Percentiles rank a stretch among this genome's conserved stretches.
Conservation (phyloP, 441 rosid species). For the Syzygium syzygioides region DNA sequence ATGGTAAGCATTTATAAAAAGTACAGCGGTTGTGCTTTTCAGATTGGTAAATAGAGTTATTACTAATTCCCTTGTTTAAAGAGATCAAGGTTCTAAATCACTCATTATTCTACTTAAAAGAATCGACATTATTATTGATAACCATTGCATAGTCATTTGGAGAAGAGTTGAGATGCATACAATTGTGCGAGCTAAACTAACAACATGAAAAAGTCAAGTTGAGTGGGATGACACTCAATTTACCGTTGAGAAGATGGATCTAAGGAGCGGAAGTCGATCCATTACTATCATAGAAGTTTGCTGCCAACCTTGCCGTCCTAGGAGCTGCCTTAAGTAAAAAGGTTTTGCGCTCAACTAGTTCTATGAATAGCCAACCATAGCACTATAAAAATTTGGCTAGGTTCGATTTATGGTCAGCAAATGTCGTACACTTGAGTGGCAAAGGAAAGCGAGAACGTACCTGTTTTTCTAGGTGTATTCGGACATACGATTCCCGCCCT, state of each 20-base stretch:
- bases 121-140: not conserved
- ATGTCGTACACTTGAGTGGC: not conserved
- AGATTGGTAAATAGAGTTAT: too few species aligned
- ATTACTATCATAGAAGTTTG: not conserved
- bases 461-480: not conserved
- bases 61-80: not conserved
- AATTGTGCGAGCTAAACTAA: not conserved
- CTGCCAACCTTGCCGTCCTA: not conserved
- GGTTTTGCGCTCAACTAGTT: not conserved
- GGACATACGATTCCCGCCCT: too few species aligned
- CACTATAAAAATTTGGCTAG: not conserved
- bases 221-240: not conserved
- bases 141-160: not conserved
- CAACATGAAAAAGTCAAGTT: not conserved
- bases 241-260: not conserved
- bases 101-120: not conserved
- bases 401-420: not conserved
- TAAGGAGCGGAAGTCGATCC: not conserved
- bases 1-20: not conserved
- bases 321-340: not conserved
- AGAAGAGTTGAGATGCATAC: not conserved
- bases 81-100: not conserved
- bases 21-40: not conserved
- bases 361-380: not conserved
- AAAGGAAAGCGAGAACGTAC: not conserved